Conservation (phyloP, 2,329 filamentous ascomycete species). For the Cladosporium oxysporum region DNA sequence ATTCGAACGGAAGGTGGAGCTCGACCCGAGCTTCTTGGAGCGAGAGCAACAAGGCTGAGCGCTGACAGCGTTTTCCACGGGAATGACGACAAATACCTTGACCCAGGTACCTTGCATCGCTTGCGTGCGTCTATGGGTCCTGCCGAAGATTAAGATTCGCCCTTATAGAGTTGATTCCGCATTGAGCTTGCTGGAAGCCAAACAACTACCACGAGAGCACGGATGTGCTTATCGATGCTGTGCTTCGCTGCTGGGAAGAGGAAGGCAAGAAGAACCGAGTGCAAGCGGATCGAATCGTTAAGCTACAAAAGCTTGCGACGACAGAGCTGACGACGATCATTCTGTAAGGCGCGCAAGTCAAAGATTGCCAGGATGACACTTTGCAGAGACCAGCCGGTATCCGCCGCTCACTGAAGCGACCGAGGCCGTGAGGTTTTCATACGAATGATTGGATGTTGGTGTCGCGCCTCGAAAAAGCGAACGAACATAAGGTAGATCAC, state of each 20-base stretch:
- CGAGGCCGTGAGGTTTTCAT: background rate
- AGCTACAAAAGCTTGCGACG: background rate
- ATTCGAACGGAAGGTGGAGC: slow-evolving; percentile 83
- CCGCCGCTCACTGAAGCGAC: background rate
- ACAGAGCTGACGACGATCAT: background rate
- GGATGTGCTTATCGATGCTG: background rate
- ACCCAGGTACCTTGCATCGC: background rate
- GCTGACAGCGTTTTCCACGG: background rate
- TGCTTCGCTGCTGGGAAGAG: background rate
- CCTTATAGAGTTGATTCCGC: background rate
- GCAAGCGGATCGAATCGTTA: background rate
- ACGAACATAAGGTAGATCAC: background rate
- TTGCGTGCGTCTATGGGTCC: background rate
- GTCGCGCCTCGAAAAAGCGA: background rate
- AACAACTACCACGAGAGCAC: background rate
- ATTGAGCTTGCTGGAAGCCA: background rate
- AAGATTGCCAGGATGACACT: background rate
- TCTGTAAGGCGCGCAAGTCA: background rate
- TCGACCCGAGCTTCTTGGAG: slow-evolving; percentile 87
- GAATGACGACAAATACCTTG: background rate
- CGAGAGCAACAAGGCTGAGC: slow-evolving; percentile 52
- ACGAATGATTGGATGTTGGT: background rate
- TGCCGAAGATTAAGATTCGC: background rate
- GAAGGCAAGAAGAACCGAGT: background rate
- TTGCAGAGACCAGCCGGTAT: background rate